Base-by-base conservation (phyloP, 1,284 basidiomycete species). In the Salmacisia buchloeana region DNA sequence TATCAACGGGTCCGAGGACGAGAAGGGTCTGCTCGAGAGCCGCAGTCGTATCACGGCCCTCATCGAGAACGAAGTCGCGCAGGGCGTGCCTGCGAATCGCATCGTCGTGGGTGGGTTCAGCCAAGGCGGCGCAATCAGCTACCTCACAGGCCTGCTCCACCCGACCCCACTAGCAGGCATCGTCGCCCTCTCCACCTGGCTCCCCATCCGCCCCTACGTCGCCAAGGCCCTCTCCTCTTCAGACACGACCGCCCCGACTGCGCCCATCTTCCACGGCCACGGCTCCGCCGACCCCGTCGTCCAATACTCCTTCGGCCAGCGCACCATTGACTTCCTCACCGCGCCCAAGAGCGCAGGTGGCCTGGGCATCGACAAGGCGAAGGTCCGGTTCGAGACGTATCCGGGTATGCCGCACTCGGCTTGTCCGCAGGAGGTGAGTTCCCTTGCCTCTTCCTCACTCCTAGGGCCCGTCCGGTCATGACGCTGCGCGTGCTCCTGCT, bases 261-360 rank as follows among this genome's bases (percentile, higher is more conserved):
- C 73, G 57, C 76, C 73, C 18, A 63, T 78, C 33, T 77, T 79
- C 65, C 70, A 73, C 59, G 77, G 68, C 0, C 77, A 79, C 62
- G 77, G 77, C 35, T 69, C 70, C 23, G 66, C 68, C 0, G 77
- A 79, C 60, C 75, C 65, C 4, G 70, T 79, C 15, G 77, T 79
- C 33, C 67, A 68, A 46, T 75, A 69, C 66, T 60, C 66, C 35
- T 77, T 69, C 36, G 77, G 76, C 6, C 58, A 65, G 27, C 56
- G 68, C 21, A 74, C 71, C 5, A 63, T 66, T 12, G 61, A 68
- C 18, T 70, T 70, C 56, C 59, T 79, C 13, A 45, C 60, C 29
- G 64, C 58, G 23, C 62, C 58, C n/a, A 43, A 49, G 49, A 60
- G 59, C 2, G 61, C 39, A 25, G 62, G 58, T 23, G 63, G 59